These are phyloP conservation scores for Trichomonascaceae sp. DNA, from an alignment of 1,139 yeast species.

Conservation along the genomic window DNA sequence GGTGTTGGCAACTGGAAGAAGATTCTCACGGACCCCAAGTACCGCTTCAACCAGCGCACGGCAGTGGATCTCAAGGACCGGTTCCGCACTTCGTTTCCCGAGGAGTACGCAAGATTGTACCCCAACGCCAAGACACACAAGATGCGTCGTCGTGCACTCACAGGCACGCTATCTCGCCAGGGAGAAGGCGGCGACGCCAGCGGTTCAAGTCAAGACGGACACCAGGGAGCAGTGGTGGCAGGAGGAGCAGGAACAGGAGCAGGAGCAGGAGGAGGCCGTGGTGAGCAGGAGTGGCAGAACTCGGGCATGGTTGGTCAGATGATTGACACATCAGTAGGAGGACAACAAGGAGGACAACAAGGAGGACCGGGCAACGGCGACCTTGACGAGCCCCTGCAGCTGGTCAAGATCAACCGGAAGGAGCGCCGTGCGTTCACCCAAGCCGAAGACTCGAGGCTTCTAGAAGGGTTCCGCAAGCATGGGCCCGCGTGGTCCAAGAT, in stretches of 20 bases:
- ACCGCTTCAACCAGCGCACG: constrained; percentile 30
- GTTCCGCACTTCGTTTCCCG: constrained; percentile 33
- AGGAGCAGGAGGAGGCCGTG: constrained; percentile 1
- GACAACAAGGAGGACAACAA: no score
- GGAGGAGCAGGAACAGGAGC: constrained; percentile 1
- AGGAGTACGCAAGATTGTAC: constrained; percentile 30
- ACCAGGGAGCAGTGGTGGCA: no score
- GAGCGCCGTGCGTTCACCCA: constrained; percentile 38
- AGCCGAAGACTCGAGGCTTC: constrained; percentile 61
- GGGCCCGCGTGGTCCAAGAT: constrained; percentile 91
- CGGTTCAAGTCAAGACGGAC: no score
- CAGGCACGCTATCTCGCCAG: not conserved
- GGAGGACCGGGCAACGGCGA: constrained; percentile 2
- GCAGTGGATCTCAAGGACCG: constrained; percentile 31
- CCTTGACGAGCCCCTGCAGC: constrained; percentile 9
- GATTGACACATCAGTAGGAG: not conserved
- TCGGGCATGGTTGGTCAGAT: not conserved
- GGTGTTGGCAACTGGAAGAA: constrained; percentile 37
- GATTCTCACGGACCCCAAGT: constrained; percentile 28
- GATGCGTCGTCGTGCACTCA: constrained; percentile 19
- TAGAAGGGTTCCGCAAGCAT: constrained; percentile 53
- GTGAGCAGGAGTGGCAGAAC: not conserved
- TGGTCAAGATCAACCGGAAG: constrained; percentile 30
- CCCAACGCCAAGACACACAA: constrained; percentile 34
- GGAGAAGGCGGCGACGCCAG: not conserved